Percentiles rank a stretch among this genome's conserved stretches.
Conservation (phyloP, 75 land plant genomes). For the Cryptomeria japonica region DNA sequence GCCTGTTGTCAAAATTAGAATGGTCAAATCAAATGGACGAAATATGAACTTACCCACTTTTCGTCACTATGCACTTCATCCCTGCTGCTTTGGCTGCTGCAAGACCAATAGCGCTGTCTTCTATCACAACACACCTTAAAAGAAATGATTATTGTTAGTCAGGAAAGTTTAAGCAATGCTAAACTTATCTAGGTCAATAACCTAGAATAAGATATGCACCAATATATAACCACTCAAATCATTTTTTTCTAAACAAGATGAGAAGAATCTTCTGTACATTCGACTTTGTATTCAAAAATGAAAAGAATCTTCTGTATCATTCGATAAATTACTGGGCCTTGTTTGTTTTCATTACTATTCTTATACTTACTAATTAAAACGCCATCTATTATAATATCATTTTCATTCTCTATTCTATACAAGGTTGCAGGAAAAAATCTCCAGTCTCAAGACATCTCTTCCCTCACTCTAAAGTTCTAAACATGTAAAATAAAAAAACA, state of each 20-base stretch:
- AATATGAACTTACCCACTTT: constrained; percentile 72
- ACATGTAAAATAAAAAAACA: neutral
- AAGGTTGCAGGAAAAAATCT: neutral
- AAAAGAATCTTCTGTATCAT: no score
- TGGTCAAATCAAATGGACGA: neutral
- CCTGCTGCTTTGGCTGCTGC: constrained; percentile 96
- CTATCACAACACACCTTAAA: constrained; percentile 87
- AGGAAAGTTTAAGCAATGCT: neutral
- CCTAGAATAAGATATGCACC: neutral
- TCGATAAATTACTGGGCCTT: neutral
- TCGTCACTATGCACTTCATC: constrained; percentile 94
- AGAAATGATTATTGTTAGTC: constrained; percentile 8
- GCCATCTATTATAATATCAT: neutral
- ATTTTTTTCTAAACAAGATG: neutral
- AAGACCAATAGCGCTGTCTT: constrained; percentile 94
- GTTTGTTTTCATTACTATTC: neutral
- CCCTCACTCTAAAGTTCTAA: neutral
- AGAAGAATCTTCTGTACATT: constrained; percentile 10
- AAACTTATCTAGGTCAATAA: neutral
- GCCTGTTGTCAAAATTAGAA: neutral
- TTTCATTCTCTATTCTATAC: neutral
- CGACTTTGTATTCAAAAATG: neutral
- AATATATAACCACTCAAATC: neutral
- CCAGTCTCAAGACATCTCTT: neutral
- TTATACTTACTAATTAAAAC: neutral